phyloP scores from a whole-genome alignment of 441 rosid genomes.

The Eutrema salsugineum region DNA sequence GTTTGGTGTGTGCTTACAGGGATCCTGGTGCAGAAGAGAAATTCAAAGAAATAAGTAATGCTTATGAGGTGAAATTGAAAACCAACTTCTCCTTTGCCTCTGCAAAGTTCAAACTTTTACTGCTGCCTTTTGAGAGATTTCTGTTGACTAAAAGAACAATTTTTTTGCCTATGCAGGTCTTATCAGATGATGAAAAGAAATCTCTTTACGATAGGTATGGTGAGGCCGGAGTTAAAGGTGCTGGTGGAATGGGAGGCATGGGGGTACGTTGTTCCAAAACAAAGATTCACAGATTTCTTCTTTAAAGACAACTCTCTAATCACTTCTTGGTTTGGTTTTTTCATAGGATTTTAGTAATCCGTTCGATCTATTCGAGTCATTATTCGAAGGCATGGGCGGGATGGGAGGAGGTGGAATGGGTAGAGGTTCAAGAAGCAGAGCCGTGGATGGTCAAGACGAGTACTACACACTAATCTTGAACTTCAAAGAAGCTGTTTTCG shows the following conservation, averaged over 20 bases:
- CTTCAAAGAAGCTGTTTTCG: conserved; percentile 96
- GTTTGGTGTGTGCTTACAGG: conserved; percentile 38
- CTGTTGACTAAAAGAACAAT: background rate
- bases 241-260: conserved; percentile 86
- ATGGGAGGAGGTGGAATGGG: conserved; percentile 71
- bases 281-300: background rate
- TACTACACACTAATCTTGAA: conserved; percentile 66
- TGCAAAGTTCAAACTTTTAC: background rate
- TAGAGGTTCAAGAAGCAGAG: conserved; percentile 70
- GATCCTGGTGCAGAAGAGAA: conserved; percentile 89
- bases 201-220: conserved; percentile 88
- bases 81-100: background rate
- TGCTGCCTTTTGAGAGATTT: background rate
- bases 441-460: conserved; percentile 91
- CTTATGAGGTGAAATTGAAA: conserved; percentile 71
- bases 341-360: conserved; percentile 94
- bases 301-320: background rate
- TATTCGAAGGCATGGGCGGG: conserved; percentile 77
- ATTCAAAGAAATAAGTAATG: conserved; percentile 97
- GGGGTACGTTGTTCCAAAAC: conserved; percentile 54
- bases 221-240: conserved; percentile 95
- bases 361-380: conserved; percentile 85
- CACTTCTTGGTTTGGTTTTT: conserved; percentile 11
- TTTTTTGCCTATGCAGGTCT: conserved; percentile 45
- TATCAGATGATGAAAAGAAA: conserved; percentile 94